Evolutionary conservation across 2,329 filamentous ascomycete genomes (phyloP), one percentile per base, ranked within the genome.

Genomic region (Epicoccum sorghinum): DNA sequence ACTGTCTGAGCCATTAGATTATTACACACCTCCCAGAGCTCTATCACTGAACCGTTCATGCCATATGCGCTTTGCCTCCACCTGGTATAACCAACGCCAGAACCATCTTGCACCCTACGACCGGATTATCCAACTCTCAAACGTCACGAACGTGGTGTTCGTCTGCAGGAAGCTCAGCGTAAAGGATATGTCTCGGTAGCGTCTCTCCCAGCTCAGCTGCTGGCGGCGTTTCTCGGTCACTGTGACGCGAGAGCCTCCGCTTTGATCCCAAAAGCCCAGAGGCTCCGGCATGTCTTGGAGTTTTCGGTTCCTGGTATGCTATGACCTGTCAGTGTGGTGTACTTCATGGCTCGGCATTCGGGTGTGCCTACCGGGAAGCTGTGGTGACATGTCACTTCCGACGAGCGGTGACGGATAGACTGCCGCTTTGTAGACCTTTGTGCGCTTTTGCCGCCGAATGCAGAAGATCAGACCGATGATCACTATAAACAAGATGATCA

Each of bases 301-400:
- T n/a, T n/a, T 33, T 41, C 4, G 41, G n/a, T 24, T 46, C 30
- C n/a, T 42, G 25, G 10, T 42, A 44, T 27, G 8, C 51, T 54
- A 23, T 6, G 9, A 22, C 4, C 1, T 32, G 27, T 55, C 52
- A 49, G 18, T 40, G 24, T 23, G 12, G 45, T 24, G n/a, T 46
- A 9, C 13, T 33, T 9, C 14, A 9, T 4, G 46, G 10, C n/a
- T 47, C 27, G 9, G 4, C 29, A 40, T 25, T 22, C 25, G 1
- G 37, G 23, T 36, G 33, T 52, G 57, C 65, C 44, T 48, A 62
- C 66, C 47, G 25, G 40, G 37, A n/a, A 67, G 54, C 8, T 65
- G 61, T 27, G 59, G 57, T 29, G 60, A 68, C 65, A 72, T 68
- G 38, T 71, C 65, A n/a, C 46, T 59, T 9, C 57, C 57, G 18